Percentiles rank a stretch among this genome's conserved stretches.
Evolutionary conservation across 1,284 basidiomycete genomes (phyloP).

Genomic region (Crepidotus sp.): DNA sequence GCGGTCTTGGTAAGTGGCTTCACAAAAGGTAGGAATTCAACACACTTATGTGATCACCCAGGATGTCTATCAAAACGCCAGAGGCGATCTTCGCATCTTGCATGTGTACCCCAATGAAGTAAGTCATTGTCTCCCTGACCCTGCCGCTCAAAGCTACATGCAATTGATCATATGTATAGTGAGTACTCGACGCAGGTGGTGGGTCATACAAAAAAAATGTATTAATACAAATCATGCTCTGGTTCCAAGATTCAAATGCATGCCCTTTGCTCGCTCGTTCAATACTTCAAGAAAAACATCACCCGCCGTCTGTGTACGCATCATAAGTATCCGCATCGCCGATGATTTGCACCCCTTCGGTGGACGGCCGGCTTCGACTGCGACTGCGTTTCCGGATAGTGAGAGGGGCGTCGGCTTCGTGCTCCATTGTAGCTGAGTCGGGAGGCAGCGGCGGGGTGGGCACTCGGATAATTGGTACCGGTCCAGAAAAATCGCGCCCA

Average conservation of each 20-base stretch:
- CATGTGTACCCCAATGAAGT: neutral
- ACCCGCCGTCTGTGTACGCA: neutral
- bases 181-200: no score
- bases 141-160: no score
- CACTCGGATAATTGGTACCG: slow-evolving; percentile 58
- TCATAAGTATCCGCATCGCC: slow-evolving; percentile 14
- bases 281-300: neutral
- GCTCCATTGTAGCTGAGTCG: neutral
- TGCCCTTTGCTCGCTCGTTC: neutral
- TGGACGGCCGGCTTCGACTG: slow-evolving; percentile 9
- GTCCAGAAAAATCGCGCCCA: slow-evolving; percentile 73
- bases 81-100: neutral
- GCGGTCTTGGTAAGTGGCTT: neutral
- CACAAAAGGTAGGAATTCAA: neutral
- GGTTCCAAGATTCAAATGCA: neutral
- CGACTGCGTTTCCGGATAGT: slow-evolving; percentile 17
- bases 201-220: no score
- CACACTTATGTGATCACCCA: neutral
- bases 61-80: neutral
- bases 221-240: no score
- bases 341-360: slow-evolving; percentile 15
- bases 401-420: slow-evolving; percentile 2
- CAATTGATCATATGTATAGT: no score
- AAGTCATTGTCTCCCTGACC: neutral
- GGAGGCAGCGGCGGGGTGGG: slow-evolving; percentile 34